phyloP scores from a whole-genome alignment of 768 basidiomycete species.

The Mycena galericulata region DNA sequence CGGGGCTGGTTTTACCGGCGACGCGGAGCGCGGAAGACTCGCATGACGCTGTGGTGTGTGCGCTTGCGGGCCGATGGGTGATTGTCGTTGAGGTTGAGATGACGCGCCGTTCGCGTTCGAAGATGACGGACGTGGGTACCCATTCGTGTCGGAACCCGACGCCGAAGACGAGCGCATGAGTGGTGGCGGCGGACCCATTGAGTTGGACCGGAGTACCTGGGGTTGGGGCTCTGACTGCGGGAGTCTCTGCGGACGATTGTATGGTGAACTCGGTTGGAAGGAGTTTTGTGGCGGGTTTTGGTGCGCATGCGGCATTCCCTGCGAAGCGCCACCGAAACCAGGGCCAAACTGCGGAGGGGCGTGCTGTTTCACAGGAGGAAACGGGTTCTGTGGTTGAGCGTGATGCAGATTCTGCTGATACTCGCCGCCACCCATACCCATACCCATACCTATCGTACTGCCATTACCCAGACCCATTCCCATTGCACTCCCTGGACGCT shows the following conservation, averaged over 20 bases:
- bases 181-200: slow-evolving; percentile 28
- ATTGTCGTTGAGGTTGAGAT: slow-evolving; percentile 16
- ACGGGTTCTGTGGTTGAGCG: slow-evolving; percentile 27
- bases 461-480: slow-evolving; percentile 24
- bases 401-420: slow-evolving; percentile 13
- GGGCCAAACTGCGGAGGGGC: slow-evolving; percentile 30
- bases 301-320: slow-evolving; percentile 16
- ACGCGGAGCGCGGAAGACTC: slow-evolving; percentile 26
- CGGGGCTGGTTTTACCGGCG: slow-evolving; percentile 31
- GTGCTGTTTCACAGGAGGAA: slow-evolving; percentile 15
- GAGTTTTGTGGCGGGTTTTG: slow-evolving; percentile 15
- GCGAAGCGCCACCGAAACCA: slow-evolving; percentile 8
- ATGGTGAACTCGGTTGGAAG: slow-evolving; percentile 23
- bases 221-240: slow-evolving; percentile 24
- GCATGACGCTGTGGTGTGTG: slow-evolving; percentile 24
- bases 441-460: slow-evolving; percentile 6
- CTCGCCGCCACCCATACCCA: slow-evolving; percentile 22
- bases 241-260: slow-evolving; percentile 21
- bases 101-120: slow-evolving; percentile 23
- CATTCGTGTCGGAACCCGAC: slow-evolving; percentile 18
- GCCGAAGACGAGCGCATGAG: slow-evolving; percentile 28
- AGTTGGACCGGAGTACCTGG: slow-evolving; percentile 28
- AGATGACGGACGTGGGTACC: slow-evolving; percentile 8
- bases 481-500: slow-evolving; percentile 30
- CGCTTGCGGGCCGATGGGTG: slow-evolving; percentile 22